Evolutionary conservation across 495 filamentous ascomycete genomes (phyloP), one percentile per base, ranked within the genome.

Genomic region (Aspergillus diversus): DNA sequence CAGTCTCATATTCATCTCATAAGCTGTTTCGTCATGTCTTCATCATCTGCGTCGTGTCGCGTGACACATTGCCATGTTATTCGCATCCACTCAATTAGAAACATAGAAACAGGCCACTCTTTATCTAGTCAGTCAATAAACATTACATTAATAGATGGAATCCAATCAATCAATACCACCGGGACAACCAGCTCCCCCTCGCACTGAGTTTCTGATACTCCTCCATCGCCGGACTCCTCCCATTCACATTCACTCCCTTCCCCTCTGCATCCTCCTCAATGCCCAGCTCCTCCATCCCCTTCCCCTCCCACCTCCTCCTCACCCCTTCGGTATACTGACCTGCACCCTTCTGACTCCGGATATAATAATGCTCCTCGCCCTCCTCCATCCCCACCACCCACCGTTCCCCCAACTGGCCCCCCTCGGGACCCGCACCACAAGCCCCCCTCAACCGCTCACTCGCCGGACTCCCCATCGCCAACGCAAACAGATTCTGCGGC

Each of bases 401-500:
- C 15, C 80, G 77, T 7, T 86, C 83, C 33, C 75, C 74, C 53
- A 90, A 73, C 64, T 88, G 80, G 0, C 67, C 59, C 0, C 76
- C 75, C 17, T 80, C 73, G 0, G 87, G 88, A 0, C 88, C 88
- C 39, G 77, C 83, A 21, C 88, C 89, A 74, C 89, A 90, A 16
- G 78, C 80, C 4, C 90, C 89, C 3, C 78, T 73, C 17, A 92
- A 61, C 13, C 73, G 68, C 17, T 75, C 56, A 32, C 78, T 83
- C 0, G 84, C 79, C 21, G 90, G 90, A 47, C 83, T 87, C 69
- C 91, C 90, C 33, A 92, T 72, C 3, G 89, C 84, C 1, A 92
- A 72, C 1, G 86, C 73, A 69, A 92, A 92, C 0, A 92, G 72
- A 63, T 92, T 91, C 53, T 84, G 82, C 1, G 89, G 89, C 63